These are phyloP conservation scores for Lunasporangiospora selenospora DNA, from an alignment of 192 early-diverging fungal species.

Conservation along the genomic window DNA sequence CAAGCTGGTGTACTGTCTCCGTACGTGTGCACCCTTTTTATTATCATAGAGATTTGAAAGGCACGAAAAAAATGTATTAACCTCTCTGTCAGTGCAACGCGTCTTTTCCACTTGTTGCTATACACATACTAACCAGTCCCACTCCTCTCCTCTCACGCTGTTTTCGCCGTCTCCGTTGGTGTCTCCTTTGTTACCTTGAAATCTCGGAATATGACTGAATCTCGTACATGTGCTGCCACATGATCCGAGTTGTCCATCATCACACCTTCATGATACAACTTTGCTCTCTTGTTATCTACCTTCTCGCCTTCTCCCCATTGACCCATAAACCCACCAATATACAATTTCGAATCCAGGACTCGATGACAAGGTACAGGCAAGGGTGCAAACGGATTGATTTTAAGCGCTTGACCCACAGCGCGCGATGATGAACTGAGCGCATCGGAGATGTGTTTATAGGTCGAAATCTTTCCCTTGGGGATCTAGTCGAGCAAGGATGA, in stretches of 20 bases:
- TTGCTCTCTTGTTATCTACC: slow-evolving; percentile 70
- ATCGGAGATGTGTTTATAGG: slow-evolving; percentile 72
- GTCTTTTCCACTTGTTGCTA: too few species aligned
- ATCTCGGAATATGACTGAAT: slow-evolving; percentile 55
- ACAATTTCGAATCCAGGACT: slow-evolving; percentile 64
- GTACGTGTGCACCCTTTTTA: too few species aligned
- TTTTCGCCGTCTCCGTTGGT: slow-evolving; percentile 1
- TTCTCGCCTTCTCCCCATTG: slow-evolving; percentile 66
- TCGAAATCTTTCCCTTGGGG: slow-evolving; percentile 67
- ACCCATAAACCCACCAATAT: slow-evolving; percentile 75
- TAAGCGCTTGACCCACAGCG: slow-evolving; percentile 72
- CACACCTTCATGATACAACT: slow-evolving; percentile 69
- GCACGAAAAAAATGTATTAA: slow-evolving; percentile 11
- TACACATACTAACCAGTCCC: too few species aligned
- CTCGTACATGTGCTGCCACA: slow-evolving; percentile 43
- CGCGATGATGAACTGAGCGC: slow-evolving; percentile 65
- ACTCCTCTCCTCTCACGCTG: background rate
- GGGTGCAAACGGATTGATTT: slow-evolving; percentile 74
- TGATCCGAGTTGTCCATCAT: slow-evolving; percentile 65
- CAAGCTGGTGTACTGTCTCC: too few species aligned
- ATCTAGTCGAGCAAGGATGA: slow-evolving; percentile 26
- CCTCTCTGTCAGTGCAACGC: too few species aligned
- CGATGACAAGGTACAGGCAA: slow-evolving; percentile 77
- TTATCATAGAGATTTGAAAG: background rate
- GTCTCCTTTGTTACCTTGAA: slow-evolving; percentile 45